Evolutionary conservation across 768 basidiomycete genomes (phyloP), one percentile per base, ranked within the genome.

Genomic region (Xerocomellus amylosporus): DNA sequence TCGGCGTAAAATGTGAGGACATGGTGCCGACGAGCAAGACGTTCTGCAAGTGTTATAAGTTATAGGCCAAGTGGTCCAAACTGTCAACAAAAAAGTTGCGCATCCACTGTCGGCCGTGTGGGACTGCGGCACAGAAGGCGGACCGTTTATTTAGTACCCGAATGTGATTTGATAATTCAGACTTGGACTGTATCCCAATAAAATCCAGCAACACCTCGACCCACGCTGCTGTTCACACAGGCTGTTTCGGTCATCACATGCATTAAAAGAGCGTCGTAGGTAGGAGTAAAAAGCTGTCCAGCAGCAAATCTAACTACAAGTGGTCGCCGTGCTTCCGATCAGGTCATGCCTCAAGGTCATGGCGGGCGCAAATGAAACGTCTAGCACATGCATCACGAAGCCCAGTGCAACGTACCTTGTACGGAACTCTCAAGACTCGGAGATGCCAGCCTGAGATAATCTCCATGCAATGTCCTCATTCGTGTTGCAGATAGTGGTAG

Each of bases 1-100:
- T 75, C 36, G 81, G 77, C 48, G 71, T 69, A 65, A 82, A 80
- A 44, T 68, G 66, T 6, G 63, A 55, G 47, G 78, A 57, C 80
- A 80, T 81, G 46, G 50, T 55, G 58, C 28, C 31, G 30, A 44
- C 34, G 33, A 52, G 17, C 6, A 9, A 34, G 46, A 45, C 9
- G 49, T 47, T 54, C 22, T 37, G 50, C 30, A 19, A 43, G 63
- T 54, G 64, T 53, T 59, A 56, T 64, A 58, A 61, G 65, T 64
- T 69, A 39, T 46, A 5, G 28, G 10, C 15, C 24, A 5, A 30
- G 42, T 24, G n/a, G 13, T 50, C 28, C 24, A 19, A 24, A 8
- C 49, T 24, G 34, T 28, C n/a, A 39, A 19, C 44, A 41, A 8
- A 64, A 56, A 43, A 24, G 24, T 62, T 65, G 64, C 53, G 64